Base-by-base conservation (phyloP, 2,329 filamentous ascomycete species). In the Fusarium torreyae region DNA sequence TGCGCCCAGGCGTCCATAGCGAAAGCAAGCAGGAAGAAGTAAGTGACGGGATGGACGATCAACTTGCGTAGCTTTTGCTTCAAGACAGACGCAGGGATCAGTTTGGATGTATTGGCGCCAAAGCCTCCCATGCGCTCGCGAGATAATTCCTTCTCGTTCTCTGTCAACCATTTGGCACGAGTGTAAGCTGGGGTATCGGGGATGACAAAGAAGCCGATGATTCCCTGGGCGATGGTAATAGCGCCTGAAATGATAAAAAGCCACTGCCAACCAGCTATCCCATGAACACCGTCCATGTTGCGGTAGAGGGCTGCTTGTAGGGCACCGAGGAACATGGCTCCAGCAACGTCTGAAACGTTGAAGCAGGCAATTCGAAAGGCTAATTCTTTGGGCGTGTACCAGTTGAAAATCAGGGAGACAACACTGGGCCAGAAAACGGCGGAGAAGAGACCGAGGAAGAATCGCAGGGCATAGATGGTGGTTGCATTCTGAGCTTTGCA, bases 211-310 rank as follows among this genome's bases (percentile, higher is more conserved):
- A 81, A 77, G 1, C 80, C 80, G 9, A 78, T 58, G 15, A 82
- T 56, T 7, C 81, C 83, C 59, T 84, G 77, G 7, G 75, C 71
- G 20, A 83, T 78, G 5, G 83, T 84, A 22, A 82, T 79, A 38
- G 77, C 73, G 2, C 83, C 82, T 3, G 83, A 79, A 26, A 85
- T 79, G 36, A 84, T 81, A 34, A 84, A 84, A 0, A 84, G 74
- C 83, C 82, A 85, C 57, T 80, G 79, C 83, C 82, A 85, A 6
- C 81, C 82, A 2, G 72, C 71, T 5, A 84, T 70, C 0, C 81
- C 81, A 17, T 76, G 75, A 1, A 78, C 78, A 20, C 81, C 79
- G 50, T 83, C 79, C 67, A 85, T 77, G 39, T 79, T 77, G 20
- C 75, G 74, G 50, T 83, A 82, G 4, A 82, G 78, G 1, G 79